Evolutionary conservation across 2,329 filamentous ascomycete genomes (phyloP), one percentile per base, ranked within the genome.

Genomic region (Arthrobotrys musiformis): DNA sequence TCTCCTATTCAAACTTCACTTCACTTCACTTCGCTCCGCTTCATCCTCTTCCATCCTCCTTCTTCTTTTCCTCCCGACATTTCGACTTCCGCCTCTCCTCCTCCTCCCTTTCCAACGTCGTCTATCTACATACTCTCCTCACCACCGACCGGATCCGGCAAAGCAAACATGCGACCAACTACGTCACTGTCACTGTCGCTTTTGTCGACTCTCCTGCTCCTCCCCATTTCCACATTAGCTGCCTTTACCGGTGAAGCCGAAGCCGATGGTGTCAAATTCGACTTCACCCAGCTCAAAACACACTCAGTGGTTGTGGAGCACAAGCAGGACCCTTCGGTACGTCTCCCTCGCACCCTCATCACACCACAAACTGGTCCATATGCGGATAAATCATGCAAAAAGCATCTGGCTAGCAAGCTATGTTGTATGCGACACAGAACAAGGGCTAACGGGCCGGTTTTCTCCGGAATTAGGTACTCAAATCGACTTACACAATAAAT

Each of bases 401-500:
- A 33, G 5, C 4, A n/a, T 17, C 17, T 42, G n/a, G n/a, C 19
- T 40, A 6, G 30, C 33, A 56, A 24, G 44, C 22, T 48, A 48
- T 11, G 22, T 40, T 37, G 4, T 40, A 58, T 52, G 33, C 24
- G 24, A 50, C 62, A 28, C 19, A 56, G 48, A 62, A 9, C 44
- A 52, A 44, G 42, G 30, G 37, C 64, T 69, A 50, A 69, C 52
- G 42, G 35, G 13, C 40, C 22, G 35, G 13, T 35, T 60, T 48
- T 67, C 26, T 6, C 40, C 50, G 52, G 40, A 26, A 17, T 50
- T 67, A 80, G 79, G 52, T 58, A 28, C 69, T 46, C 40, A 80
- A 80, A 42, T 78, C 60, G 44, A 80, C 74, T 8, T 81, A 80
- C 79, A 75, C 67, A 48, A 80, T 81, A 68, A 79, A 80, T 44